Conservation (phyloP, 1,284 basidiomycete genomes). For the Pulchroboletus neoregius region DNA sequence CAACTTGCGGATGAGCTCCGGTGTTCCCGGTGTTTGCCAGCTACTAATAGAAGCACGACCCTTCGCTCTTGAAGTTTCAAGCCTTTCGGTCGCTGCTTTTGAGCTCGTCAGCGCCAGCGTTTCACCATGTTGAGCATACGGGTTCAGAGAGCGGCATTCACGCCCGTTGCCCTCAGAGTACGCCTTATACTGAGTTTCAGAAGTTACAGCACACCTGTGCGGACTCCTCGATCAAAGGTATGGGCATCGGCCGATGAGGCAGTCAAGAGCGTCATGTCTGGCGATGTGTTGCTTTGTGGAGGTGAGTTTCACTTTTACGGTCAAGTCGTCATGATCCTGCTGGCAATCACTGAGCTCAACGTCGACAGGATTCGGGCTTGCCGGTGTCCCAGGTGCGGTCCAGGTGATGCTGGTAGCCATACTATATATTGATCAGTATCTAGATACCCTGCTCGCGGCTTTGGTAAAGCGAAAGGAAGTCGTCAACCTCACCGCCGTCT, state of each 20-base stretch:
- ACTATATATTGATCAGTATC: background rate
- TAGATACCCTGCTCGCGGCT: conserved; percentile 84
- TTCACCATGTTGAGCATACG: conserved; percentile 22
- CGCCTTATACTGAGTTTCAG: conserved; percentile 17
- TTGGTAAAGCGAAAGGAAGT: conserved; percentile 72
- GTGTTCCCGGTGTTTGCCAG: background rate
- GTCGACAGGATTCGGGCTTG: conserved; percentile 70
- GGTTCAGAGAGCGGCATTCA: conserved; percentile 13
- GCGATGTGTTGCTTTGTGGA: conserved; percentile 75
- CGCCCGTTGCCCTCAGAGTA: conserved; percentile 13
- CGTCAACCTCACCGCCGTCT: conserved; percentile 74
- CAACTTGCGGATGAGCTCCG: background rate
- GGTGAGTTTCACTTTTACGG: conserved; percentile 47
- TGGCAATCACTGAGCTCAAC: background rate
- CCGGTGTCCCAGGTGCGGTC: conserved; percentile 64
- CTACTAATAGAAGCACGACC: background rate
- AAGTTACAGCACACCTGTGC: conserved; percentile 24
- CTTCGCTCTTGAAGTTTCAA: background rate
- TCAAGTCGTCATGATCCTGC: conserved; percentile 1
- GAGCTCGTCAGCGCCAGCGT: background rate
- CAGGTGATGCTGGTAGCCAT: background rate
- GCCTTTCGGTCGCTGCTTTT: background rate
- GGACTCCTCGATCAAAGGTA: conserved; percentile 59
- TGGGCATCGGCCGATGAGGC: conserved; percentile 80
- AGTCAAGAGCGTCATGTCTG: conserved; percentile 76